A percentile compares a stretch with the other conserved stretches of the same genome.
These are phyloP conservation scores for Eragrostis nindensis DNA, from an alignment of 176 grass and related monocot genomes.

Conservation along the genomic window DNA sequence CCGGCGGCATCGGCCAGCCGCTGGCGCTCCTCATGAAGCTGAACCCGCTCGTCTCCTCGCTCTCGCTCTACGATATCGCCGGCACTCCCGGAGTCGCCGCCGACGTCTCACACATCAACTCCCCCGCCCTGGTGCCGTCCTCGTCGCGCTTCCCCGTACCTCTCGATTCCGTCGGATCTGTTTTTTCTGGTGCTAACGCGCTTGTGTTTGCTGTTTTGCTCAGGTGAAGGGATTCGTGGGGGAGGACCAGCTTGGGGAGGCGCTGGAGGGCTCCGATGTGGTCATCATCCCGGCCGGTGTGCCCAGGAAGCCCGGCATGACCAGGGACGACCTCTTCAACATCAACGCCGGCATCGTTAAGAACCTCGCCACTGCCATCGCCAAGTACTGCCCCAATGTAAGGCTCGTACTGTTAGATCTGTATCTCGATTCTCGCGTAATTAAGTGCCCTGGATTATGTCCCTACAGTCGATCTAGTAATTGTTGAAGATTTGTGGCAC, in stretches of 20 bases:
- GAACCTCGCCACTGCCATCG: conserved; percentile 53
- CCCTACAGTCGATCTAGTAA: background rate
- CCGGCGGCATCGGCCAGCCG: conserved; percentile 76
- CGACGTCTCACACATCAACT: conserved; percentile 76
- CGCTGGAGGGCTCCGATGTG: conserved; percentile 57
- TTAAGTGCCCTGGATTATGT: conserved; percentile 15
- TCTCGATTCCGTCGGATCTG: background rate
- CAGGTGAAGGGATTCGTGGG: conserved; percentile 59
- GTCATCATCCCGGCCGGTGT: conserved; percentile 76
- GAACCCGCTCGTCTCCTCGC: conserved; percentile 65
- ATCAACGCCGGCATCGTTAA: conserved; percentile 83
- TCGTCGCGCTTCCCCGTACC: background rate
- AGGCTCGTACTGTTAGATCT: background rate
- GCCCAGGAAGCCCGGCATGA: conserved; percentile 82
- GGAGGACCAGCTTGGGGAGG: conserved; percentile 58
- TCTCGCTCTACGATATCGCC: conserved; percentile 77
- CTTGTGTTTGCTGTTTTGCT: background rate
- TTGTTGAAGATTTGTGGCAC: background rate
- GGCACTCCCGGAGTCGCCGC: conserved; percentile 69
- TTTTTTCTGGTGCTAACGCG: background rate
- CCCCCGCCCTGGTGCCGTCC: conserved; percentile 42
- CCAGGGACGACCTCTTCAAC: conserved; percentile 77
- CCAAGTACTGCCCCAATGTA: conserved; percentile 72
- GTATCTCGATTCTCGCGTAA: background rate
- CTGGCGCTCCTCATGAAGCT: conserved; percentile 75